These are phyloP conservation scores for Orbilia brochopaga DNA, from an alignment of 2,329 filamentous ascomycete species.

Conservation along the genomic window DNA sequence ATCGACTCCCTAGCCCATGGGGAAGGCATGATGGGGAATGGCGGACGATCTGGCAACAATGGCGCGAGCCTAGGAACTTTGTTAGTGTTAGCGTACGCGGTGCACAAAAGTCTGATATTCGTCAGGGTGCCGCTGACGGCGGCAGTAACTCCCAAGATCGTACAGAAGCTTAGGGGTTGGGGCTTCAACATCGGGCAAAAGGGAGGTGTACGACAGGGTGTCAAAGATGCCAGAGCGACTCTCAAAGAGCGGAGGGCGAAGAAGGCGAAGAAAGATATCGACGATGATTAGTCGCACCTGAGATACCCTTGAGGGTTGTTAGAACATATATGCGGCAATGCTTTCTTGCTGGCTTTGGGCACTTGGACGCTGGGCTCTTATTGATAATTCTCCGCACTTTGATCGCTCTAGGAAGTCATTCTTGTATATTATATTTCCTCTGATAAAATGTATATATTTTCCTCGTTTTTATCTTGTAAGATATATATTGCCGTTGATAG, in stretches of 20 bases:
- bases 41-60: conserved; percentile 58
- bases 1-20: conserved; percentile 68
- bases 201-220: conserved; percentile 58
- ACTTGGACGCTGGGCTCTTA: not conserved
- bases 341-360: not conserved
- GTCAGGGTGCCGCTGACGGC: conserved; percentile 90
- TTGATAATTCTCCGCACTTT: conserved; percentile 45
- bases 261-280: conserved; percentile 20
- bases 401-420: conserved; percentile 4
- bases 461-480: conserved; percentile 13
- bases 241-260: conserved; percentile 33
- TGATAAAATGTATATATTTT: conserved; percentile 40
- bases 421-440: conserved; percentile 15
- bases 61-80: conserved; percentile 72
- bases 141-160: conserved; percentile 90
- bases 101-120: conserved; percentile 93
- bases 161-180: conserved; percentile 83
- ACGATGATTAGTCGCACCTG: conserved; percentile 12
- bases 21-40: conserved; percentile 57
- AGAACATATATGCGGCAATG: not conserved
- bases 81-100: conserved; percentile 88
- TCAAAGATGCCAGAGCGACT: conserved; percentile 32
- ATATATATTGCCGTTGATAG: conserved; percentile 23
- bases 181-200: conserved; percentile 93
- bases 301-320: not conserved